Base-by-base conservation (phyloP, 164 flowering plant genomes). In the Chimonanthus praecox region DNA sequence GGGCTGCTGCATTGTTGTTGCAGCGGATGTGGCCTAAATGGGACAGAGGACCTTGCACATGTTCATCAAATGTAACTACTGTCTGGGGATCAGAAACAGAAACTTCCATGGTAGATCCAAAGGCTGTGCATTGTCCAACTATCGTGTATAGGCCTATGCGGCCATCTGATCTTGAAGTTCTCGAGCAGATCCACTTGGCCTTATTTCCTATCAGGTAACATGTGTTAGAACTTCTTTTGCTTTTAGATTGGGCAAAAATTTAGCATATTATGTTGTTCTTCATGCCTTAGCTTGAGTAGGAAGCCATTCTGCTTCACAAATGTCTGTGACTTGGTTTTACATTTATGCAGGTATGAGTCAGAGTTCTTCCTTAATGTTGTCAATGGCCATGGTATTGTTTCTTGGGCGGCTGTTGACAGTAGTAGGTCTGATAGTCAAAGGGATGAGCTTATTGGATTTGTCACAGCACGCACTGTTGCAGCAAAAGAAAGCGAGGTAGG, bases 361-460 rank as follows among this genome's bases (percentile, higher is more conserved):
- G 98, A 93, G 75, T 94, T 95, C 82, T 95, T 95, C 81, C 89
- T 81, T 73, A 88, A 86, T 84, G 99, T 92, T 72, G 99, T 90
- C 46, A 82, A 88, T 87, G 91, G 89, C 10, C 84, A 83, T 65
- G 95, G 85, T 64, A 92, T 93, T 74, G 88, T 95, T 48, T 90
- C 98, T 3, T 95, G 99, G 99, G 98, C 87, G 54, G 99, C 95
- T 75, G 95, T 95, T 82, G 99, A 95, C 79, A 81, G 84, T 49
- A 89, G 87, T 76, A 85, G 89, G 61, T 84, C 91, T 18, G 78
- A 83, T 77, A 85, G 78, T 62, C 83, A 79, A 73, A 75, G 82
- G 81, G 94, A 90, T 71, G 94, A 95, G 76, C 92, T 94, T 51
- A 84, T 95, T 80, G 99, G 99, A 74, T 95, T 95, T 87, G 91